Base-by-base conservation (phyloP, 2,329 filamentous ascomycete genomes). In the Leptosphaerulina australis region DNA sequence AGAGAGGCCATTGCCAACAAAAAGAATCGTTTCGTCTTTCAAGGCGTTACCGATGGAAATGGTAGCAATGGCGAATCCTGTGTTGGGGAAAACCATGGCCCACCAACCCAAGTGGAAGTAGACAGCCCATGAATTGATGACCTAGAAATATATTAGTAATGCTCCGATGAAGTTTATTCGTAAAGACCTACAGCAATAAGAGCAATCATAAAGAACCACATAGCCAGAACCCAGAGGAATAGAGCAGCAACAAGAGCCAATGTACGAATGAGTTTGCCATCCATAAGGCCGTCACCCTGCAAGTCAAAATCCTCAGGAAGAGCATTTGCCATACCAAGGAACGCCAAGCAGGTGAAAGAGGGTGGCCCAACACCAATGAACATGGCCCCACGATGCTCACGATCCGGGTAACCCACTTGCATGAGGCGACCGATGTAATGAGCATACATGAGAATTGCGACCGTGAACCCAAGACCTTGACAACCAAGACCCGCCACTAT, bases 351-450 rank as follows among this genome's bases (percentile, higher is more conserved):
- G 0, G 87, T 90, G 74, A 89, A 90, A 1, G 85, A 81, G 0
- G 87, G 86, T 1, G 88, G 86, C 0, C 88, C 88, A n/a, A 90
- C 87, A 52, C 85, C 86, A 76, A 91, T 89, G 75, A 88, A 90
- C 67, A 91, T 81, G 0, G 83, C 87, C 0, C 87, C 84, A 40
- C 87, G 77, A 53, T 87, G 84, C 62, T 88, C 84, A 6, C 82
- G 77, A 56, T 76, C 71, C 0, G 87, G 87, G 12, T 89, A 78
- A 1, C 87, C 83, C 1, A 79, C 77, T 58, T 84, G 80, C 83
- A 90, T 87, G n/a, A 90, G 76, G 4, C 88, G 81, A 31, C 84
- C 85, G 47, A 90, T 82, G 77, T 88, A 89, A 66, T 87, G 83
- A 0, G 86, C 78, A 64, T 89, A 89, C 85, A 90, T 88, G 72